Conservation (phyloP, 148 eudicot genomes). For the Rhododendron henanense region DNA sequence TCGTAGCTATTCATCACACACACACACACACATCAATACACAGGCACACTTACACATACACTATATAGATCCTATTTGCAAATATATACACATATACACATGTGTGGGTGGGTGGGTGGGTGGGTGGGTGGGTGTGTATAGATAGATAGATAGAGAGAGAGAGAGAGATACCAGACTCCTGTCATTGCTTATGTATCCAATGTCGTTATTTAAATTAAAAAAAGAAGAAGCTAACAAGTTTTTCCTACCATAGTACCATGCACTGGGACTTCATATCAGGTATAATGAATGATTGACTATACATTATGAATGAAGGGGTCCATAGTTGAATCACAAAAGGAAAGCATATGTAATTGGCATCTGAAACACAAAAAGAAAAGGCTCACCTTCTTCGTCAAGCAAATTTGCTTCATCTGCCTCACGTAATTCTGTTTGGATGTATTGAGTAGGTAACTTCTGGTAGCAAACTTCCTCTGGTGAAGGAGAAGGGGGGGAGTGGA, state of each 20-base stretch:
- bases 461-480: constrained; percentile 47
- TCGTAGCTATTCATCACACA: background rate
- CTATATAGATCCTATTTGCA: background rate
- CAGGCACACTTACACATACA: background rate
- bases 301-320: background rate
- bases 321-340: background rate
- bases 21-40: background rate
- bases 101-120: background rate
- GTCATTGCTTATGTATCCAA: background rate
- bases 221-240: background rate
- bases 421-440: constrained; percentile 42
- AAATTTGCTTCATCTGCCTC: constrained; percentile 81
- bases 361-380: background rate
- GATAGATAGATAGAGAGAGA: too few relatives aligned
- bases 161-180: background rate
- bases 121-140: background rate
- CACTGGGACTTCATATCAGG: background rate
- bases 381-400: constrained; percentile 70
- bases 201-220: background rate
- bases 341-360: background rate
- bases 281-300: background rate
- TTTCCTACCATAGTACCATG: background rate
- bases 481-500: constrained; percentile 6
- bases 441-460: constrained; percentile 51
- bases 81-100: too few relatives aligned